phyloP scores from a whole-genome alignment of 2,329 filamentous ascomycete genomes.

The Tolypocladium pustulatum region DNA sequence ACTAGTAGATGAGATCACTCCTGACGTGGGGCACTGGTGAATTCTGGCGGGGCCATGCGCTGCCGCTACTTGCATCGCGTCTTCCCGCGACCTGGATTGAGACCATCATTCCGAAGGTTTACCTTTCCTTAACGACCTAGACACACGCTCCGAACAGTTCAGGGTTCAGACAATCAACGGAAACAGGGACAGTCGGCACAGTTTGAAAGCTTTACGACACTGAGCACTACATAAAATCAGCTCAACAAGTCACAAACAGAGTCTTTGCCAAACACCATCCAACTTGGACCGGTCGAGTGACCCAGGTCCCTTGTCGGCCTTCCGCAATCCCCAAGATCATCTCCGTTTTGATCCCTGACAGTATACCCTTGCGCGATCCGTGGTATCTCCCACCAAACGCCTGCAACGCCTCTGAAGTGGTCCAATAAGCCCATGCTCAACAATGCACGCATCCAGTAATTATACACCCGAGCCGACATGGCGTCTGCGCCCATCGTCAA shows the following conservation, averaged over 20 bases:
- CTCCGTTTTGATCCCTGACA: constrained; percentile 10
- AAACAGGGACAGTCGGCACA: neutral
- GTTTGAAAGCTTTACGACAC: neutral
- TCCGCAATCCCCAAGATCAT: neutral
- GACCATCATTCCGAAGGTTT: neutral
- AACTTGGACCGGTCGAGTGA: neutral
- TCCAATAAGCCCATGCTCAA: constrained; percentile 17
- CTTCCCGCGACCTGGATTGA: neutral
- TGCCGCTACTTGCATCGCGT: neutral
- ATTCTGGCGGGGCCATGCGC: neutral
- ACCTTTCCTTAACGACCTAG: neutral
- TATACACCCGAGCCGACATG: constrained; percentile 21
- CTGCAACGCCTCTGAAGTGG: constrained; percentile 22
- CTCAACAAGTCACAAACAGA: neutral
- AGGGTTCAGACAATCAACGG: neutral
- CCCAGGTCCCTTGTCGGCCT: neutral
- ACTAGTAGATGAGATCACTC: neutral
- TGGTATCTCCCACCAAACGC: constrained; percentile 29
- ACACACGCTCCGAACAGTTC: neutral
- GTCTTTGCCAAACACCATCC: neutral
- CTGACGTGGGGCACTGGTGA: neutral
- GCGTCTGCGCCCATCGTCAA: constrained; percentile 9
- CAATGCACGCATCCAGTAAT: constrained; percentile 23
- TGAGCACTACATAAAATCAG: neutral
- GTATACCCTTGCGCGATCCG: constrained; percentile 15